phyloP scores from a whole-genome alignment of 75 land plant genomes.

The Ceratopteris richardii region DNA sequence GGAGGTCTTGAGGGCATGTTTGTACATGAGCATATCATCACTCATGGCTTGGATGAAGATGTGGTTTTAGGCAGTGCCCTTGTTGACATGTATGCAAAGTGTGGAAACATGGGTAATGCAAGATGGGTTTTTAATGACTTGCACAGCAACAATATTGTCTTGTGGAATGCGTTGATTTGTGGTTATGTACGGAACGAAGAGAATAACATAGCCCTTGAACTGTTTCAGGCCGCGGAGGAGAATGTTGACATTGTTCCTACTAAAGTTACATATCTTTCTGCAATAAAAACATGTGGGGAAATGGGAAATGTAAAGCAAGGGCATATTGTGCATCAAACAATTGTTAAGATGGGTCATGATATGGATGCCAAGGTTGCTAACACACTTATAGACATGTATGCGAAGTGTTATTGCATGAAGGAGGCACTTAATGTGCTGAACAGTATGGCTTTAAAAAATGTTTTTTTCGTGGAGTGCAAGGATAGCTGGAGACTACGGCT shows the following conservation, averaged over 20 bases:
- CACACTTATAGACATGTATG: slow-evolving; percentile 2
- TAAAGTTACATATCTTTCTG: not conserved
- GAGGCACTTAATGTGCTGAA: not conserved
- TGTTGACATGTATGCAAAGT: slow-evolving; percentile 4
- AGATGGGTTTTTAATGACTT: slow-evolving; percentile 3
- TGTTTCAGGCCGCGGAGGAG: not conserved
- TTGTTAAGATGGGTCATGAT: not conserved
- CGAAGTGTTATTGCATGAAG: not conserved
- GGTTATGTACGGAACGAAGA: not conserved
- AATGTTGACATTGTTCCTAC: too few species aligned
- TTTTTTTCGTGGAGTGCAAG: slow-evolving; percentile 5
- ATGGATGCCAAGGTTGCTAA: not conserved
- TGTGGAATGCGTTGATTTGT: slow-evolving; percentile 3
- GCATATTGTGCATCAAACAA: not conserved
- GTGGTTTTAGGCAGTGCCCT: slow-evolving; percentile 15
- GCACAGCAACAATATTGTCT: not conserved
- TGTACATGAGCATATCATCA: slow-evolving; percentile 18
- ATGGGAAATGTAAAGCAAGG: not conserved
- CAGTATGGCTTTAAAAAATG: not conserved
- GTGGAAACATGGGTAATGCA: not conserved
- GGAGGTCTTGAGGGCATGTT: slow-evolving; percentile 26
- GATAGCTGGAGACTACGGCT: too few species aligned
- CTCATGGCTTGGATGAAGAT: not conserved
- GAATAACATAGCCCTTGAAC: not conserved
- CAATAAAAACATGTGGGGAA: not conserved